Percentiles rank a stretch among this genome's conserved stretches.
These are phyloP conservation scores for Ceratobasidium sp. DNA, from an alignment of 1,284 basidiomycete genomes.

Conservation along the genomic window DNA sequence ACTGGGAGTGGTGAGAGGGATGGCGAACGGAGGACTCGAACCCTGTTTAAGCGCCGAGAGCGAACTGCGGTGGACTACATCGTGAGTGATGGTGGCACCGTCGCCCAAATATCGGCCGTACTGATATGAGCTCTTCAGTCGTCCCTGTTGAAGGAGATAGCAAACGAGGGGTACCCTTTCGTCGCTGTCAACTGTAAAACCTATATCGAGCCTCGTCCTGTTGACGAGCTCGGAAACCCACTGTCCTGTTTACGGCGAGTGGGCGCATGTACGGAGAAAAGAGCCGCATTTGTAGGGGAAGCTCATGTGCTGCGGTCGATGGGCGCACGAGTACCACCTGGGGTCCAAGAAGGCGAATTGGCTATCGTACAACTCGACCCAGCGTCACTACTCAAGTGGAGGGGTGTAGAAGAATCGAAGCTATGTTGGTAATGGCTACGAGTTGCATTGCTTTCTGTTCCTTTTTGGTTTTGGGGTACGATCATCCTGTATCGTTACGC, in stretches of 20 bases:
- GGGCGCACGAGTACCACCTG: slow-evolving; percentile 22
- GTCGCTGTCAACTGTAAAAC: slow-evolving; percentile 34
- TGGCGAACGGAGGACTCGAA: slow-evolving; percentile 15
- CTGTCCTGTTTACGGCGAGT: slow-evolving; percentile 20
- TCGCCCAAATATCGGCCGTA: background rate
- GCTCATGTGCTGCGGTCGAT: slow-evolving; percentile 30
- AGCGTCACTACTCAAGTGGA: slow-evolving; percentile 23
- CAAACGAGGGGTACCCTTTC: slow-evolving; percentile 24
- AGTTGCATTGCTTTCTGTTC: background rate
- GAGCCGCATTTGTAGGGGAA: slow-evolving; percentile 35
- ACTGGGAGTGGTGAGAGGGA: slow-evolving; percentile 6
- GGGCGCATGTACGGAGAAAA: slow-evolving; percentile 16
- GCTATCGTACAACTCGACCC: slow-evolving; percentile 32
- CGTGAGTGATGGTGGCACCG: background rate
- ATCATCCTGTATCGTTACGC: slow-evolving; percentile 24
- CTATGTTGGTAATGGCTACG: slow-evolving; percentile 28
- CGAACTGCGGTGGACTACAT: slow-evolving; percentile 24
- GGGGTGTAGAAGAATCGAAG: slow-evolving; percentile 33
- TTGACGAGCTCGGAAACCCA: slow-evolving; percentile 10
- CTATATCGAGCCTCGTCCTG: slow-evolving; percentile 3
- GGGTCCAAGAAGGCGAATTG: slow-evolving; percentile 4
- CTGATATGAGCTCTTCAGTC: slow-evolving; percentile 5
- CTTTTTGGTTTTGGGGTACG: slow-evolving; percentile 4
- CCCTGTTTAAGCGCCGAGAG: slow-evolving; percentile 29
- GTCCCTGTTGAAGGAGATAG: slow-evolving; percentile 12